A percentile compares a stretch with the other conserved stretches of the same genome.
These are phyloP conservation scores for Macadamia tetraphylla DNA, from an alignment of 164 flowering plant species.

Conservation along the genomic window DNA sequence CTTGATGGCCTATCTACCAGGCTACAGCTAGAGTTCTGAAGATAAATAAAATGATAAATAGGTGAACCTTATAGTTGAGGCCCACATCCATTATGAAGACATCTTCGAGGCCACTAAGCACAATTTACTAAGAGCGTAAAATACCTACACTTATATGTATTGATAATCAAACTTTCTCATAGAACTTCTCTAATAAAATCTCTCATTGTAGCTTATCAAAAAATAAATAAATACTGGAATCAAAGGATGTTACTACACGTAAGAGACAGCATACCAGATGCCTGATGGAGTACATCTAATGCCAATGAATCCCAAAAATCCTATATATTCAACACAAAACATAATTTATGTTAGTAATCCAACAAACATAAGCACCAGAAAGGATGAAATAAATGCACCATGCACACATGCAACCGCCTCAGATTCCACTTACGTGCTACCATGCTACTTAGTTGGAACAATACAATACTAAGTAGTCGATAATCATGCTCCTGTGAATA, in stretches of 20 bases:
- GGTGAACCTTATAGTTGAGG: background rate
- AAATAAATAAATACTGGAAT: background rate
- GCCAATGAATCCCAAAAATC: constrained; percentile 80
- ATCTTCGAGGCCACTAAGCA: background rate
- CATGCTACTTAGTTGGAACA: too few species aligned
- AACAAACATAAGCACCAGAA: background rate
- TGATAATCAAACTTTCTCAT: too few species aligned
- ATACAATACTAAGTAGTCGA: background rate
- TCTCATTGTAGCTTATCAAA: background rate
- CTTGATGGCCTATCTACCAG: background rate
- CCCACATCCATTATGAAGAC: background rate
- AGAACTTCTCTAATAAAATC: too few species aligned
- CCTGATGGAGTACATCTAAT: constrained; percentile 61
- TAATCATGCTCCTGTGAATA: too few species aligned
- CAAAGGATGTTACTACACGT: background rate
- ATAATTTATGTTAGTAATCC: background rate
- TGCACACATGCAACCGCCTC: background rate
- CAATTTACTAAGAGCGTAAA: too few species aligned
- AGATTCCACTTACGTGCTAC: background rate
- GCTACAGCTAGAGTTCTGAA: background rate
- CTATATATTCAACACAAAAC: constrained; percentile 25
- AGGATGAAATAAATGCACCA: constrained; percentile 1
- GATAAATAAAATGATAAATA: background rate
- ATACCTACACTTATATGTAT: too few species aligned
- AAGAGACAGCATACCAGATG: constrained; percentile 52